Percentiles rank a stretch among this genome's conserved stretches.
Conservation (phyloP, 768 basidiomycete genomes). For the Pholiota conissans region DNA sequence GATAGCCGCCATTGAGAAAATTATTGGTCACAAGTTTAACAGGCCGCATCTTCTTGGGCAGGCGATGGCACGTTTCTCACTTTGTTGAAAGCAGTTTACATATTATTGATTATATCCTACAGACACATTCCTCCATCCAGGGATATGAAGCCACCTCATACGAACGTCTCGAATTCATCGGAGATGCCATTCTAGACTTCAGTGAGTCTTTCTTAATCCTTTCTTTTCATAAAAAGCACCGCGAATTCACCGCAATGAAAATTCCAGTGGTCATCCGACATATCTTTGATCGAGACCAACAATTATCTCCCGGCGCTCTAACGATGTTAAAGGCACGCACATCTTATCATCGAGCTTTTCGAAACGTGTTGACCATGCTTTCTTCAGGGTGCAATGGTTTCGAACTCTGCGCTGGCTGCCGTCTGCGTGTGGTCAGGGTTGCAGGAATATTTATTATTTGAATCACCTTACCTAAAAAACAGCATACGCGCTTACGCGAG, state of each 20-base stretch:
- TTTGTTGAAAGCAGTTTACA: neutral
- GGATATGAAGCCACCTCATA: conserved; percentile 58
- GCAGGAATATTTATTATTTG: conserved; percentile 58
- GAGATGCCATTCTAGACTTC: conserved; percentile 85
- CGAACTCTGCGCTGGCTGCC: conserved; percentile 75
- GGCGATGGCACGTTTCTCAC: conserved; percentile 56
- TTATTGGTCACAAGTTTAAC: conserved; percentile 64
- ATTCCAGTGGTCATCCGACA: conserved; percentile 69
- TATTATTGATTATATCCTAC: conserved; percentile 22
- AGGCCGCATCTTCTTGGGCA: conserved; percentile 66
- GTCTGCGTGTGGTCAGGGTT: conserved; percentile 72
- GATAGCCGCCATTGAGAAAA: conserved; percentile 56
- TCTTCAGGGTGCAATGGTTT: conserved; percentile 79
- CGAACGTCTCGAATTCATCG: conserved; percentile 82
- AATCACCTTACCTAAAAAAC: conserved; percentile 49
- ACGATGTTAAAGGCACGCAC: conserved; percentile 69
- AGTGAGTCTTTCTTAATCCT: conserved; percentile 53
- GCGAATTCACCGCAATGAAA: conserved; percentile 4
- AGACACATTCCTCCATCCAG: conserved; percentile 71
- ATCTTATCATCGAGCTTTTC: neutral
- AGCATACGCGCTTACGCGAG: conserved; percentile 55
- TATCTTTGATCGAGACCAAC: conserved; percentile 62
- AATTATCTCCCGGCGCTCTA: conserved; percentile 73
- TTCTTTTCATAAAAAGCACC: conserved; percentile 3
- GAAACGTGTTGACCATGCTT: conserved; percentile 16